Conservation (phyloP, 352 stramenopile species). For the Phytophthora pini region DNA sequence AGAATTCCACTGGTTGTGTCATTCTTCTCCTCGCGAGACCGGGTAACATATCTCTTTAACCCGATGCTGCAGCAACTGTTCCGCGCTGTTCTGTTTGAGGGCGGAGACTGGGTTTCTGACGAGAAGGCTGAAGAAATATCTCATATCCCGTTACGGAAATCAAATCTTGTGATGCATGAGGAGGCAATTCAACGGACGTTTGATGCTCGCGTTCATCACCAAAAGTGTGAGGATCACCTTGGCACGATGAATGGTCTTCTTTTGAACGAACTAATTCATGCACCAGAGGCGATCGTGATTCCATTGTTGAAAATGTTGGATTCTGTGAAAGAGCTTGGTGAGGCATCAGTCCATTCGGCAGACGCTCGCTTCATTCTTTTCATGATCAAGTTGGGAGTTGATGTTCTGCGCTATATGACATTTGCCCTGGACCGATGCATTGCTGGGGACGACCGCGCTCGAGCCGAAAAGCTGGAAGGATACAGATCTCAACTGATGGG, state of each 20-base stretch:
- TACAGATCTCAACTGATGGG: constrained; percentile 63
- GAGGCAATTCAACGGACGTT: constrained; percentile 79
- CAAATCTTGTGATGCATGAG: constrained; percentile 80
- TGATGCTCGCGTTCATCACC: constrained; percentile 75
- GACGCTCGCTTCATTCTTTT: constrained; percentile 89
- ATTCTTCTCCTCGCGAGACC: constrained; percentile 96
- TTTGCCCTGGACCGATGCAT: constrained; percentile 69
- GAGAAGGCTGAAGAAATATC: constrained; percentile 69
- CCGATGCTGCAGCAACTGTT: constrained; percentile 84
- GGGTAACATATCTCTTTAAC: constrained; percentile 91
- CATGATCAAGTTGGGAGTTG: constrained; percentile 86
- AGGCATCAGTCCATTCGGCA: constrained; percentile 83
- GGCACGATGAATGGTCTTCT: constrained; percentile 97
- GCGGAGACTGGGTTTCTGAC: constrained; percentile 83
- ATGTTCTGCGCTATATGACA: constrained; percentile 81
- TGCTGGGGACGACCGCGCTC: constrained; percentile 38
- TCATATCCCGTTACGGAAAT: constrained; percentile 83
- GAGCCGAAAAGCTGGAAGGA: constrained; percentile 47
- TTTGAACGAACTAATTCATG: constrained; percentile 98
- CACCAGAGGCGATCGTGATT: constrained; percentile 86
- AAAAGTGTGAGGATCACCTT: constrained; percentile 90
- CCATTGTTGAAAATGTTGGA: constrained; percentile 86
- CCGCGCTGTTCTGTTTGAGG: constrained; percentile 90
- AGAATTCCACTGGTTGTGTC: constrained; percentile 97
- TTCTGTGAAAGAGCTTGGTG: constrained; percentile 80